Conservation (phyloP, 495 filamentous ascomycete genomes). For the Xylaria grammica region DNA sequence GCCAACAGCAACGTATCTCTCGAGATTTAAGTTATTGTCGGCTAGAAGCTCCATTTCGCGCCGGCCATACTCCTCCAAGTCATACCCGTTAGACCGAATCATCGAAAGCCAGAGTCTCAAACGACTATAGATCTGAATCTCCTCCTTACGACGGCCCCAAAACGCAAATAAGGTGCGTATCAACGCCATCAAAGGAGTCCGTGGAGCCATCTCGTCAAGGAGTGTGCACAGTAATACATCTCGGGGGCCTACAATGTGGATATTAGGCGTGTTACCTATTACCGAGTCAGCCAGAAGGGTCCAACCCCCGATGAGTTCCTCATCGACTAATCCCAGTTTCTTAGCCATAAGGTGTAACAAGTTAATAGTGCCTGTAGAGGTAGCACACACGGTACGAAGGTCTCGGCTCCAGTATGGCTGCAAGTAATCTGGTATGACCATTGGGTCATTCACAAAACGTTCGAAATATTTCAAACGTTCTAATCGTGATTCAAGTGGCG, state of each 20-base stretch:
- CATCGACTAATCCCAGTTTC: background rate
- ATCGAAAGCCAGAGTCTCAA: background rate
- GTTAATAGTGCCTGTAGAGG: background rate
- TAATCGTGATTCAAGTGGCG: background rate
- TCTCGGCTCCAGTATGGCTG: background rate
- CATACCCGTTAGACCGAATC: background rate
- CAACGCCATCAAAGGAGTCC: background rate
- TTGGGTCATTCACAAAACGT: background rate
- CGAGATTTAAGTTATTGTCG: background rate
- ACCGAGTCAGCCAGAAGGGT: background rate
- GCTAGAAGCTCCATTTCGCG: background rate
- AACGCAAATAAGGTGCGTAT: no score
- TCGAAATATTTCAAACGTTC: background rate
- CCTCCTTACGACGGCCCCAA: no score
- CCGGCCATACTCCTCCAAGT: conserved; percentile 15
- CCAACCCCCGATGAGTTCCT: background rate
- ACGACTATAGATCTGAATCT: no score
- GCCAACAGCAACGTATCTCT: background rate
- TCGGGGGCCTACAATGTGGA: background rate
- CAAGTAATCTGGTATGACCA: background rate
- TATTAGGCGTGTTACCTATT: background rate
- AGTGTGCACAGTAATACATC: no score
- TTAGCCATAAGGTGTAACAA: background rate
- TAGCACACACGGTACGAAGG: background rate
- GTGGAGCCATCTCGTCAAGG: no score